Evolutionary conservation across 23 red algal genomes (phyloP), one percentile per base, ranked within the genome.

Genomic region (Gracilaria caudata): DNA sequence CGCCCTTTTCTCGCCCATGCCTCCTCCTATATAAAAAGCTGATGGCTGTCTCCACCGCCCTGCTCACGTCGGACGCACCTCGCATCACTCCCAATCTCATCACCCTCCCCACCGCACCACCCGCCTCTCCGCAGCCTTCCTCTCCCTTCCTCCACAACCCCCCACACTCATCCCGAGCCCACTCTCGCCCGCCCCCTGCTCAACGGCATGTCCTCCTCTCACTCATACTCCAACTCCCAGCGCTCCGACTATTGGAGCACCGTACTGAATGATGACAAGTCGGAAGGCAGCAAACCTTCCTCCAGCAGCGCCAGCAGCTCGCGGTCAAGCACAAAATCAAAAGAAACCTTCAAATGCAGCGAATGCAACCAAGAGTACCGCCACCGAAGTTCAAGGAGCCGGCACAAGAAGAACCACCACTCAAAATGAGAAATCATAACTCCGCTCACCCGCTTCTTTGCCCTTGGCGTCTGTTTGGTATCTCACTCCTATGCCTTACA

Each of bases 381-480:
- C 10, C 82, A 86, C 36, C 82, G 82, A 6, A 86, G 82, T 30
- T 86, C 82, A 23, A 86, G 82, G 66, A 86, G 82, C 47, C 64
- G 82, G 51, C 82, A 86, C 64, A 86, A 72, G 65, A 86, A 72
- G 82, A 68, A 73, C 43, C 51, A 68, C 17, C 82, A 86, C 65
- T 53, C 64, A 16, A 43, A 75, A 43, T 66, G 40, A 49, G 19
- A 8, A 7, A 8, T 19, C 38, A 47, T 36, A 26, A 25, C 38
- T 75, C 68, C 9, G 40, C 20, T 28, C 26, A 0, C 19, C 38
- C 10, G 47, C 70, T 24, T 47, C 70, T 26, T 2, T 21, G 28
- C 12, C 39, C 38, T 40, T 16, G 25, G 28, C 38, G 21, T 36
- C 30, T 66, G 6, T 6, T 1, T 36, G 61, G 25, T 36, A 4